These are phyloP conservation scores for Hirschfeldia incana DNA, from an alignment of 345 rosid species.

Conservation along the genomic window DNA sequence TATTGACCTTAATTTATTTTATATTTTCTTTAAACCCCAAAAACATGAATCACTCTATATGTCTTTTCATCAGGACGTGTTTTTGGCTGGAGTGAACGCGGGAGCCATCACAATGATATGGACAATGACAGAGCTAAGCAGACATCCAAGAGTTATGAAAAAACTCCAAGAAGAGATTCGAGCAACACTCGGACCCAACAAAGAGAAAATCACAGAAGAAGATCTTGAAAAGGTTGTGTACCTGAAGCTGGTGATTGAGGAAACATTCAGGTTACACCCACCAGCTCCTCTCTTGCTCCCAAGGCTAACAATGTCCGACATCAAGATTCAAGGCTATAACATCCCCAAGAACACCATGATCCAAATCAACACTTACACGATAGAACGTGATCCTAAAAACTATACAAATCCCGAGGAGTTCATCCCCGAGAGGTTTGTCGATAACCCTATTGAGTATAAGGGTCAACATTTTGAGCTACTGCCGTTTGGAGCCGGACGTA, in stretches of 20 bases:
- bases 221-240: constrained; percentile 24
- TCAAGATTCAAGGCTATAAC: constrained; percentile 24
- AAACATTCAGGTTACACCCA: constrained; percentile 32
- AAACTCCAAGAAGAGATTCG: constrained; percentile 56
- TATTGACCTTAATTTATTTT: neutral
- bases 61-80: constrained; percentile 36
- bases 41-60: neutral
- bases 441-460: constrained; percentile 37
- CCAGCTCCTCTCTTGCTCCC: constrained; percentile 29
- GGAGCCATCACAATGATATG: constrained; percentile 42
- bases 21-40: neutral
- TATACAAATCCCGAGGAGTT: constrained; percentile 48
- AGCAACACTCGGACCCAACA: constrained; percentile 36
- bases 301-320: constrained; percentile 25
- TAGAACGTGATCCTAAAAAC: constrained; percentile 46
- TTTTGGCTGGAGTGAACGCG: constrained; percentile 51
- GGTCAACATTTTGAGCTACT: constrained; percentile 49
- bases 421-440: constrained; percentile 44
- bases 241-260: constrained; percentile 26
- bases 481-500: constrained; percentile 52
- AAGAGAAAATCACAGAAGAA: constrained; percentile 31
- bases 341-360: constrained; percentile 26
- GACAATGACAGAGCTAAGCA: constrained; percentile 59
- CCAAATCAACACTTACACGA: constrained; percentile 49
- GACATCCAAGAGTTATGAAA: constrained; percentile 47